Conservation (phyloP, 2,329 filamentous ascomycete species). For the Hymenotorrendiella dingleyae region DNA sequence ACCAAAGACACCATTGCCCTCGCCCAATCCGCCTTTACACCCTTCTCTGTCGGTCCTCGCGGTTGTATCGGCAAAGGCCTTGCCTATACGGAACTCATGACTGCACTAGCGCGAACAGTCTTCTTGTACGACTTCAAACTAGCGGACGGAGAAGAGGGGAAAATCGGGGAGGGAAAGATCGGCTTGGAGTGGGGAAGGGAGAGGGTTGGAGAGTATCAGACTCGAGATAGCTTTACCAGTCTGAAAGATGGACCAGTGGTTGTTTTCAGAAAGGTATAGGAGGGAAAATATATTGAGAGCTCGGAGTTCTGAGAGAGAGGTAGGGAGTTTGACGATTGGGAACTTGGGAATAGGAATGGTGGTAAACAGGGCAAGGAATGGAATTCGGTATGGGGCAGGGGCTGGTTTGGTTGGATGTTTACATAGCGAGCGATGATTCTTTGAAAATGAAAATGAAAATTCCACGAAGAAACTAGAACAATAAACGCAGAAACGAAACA, state of each 20-base stretch:
- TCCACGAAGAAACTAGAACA: no score
- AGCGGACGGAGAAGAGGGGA: constrained; percentile 36
- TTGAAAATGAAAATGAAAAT: no score
- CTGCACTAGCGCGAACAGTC: constrained; percentile 17
- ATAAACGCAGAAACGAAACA: no score
- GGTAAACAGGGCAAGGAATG: no score
- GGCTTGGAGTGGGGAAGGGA: constrained; percentile 26
- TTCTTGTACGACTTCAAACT: constrained; percentile 22
- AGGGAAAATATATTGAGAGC: no score
- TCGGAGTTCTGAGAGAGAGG: no score
- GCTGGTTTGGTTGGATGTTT: no score
- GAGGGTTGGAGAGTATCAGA: background rate
- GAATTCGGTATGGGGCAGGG: no score
- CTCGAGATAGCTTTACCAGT: constrained; percentile 1
- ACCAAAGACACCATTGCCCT: background rate
- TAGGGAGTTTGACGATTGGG: no score
- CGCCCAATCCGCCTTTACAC: constrained; percentile 19
- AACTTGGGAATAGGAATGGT: no score
- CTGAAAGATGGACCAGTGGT: background rate
- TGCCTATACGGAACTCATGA: constrained; percentile 22
- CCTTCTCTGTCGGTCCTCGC: constrained; percentile 24
- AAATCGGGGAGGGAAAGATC: constrained; percentile 46
- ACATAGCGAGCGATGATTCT: no score
- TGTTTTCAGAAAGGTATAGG: background rate
- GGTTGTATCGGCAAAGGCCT: constrained; percentile 26